Conservation (phyloP, 179 eudicot species). For the Beta macrorhiza region DNA sequence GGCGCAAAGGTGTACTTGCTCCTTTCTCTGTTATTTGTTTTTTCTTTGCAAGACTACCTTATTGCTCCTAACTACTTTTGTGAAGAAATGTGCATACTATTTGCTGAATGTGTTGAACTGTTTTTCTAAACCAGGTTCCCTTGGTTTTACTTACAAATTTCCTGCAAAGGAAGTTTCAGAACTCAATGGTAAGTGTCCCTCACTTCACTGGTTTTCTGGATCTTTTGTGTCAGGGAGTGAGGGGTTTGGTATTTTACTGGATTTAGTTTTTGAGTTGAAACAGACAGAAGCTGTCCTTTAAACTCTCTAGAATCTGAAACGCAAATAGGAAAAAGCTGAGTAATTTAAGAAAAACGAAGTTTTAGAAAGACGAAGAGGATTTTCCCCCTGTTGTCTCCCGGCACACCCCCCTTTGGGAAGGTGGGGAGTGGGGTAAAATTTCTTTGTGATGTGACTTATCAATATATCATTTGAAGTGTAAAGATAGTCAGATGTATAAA, state of each 20-base stretch:
- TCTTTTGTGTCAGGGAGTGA: not conserved
- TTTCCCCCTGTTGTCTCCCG: too few species aligned
- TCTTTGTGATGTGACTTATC: too few species aligned
- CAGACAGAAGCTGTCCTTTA: not conserved
- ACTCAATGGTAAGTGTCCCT: conserved; percentile 65
- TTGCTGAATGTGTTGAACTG: not conserved
- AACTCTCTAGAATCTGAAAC: too few species aligned
- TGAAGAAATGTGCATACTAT: not conserved
- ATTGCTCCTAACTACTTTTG: not conserved
- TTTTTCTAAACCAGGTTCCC: conserved; percentile 60
- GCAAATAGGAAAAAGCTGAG: too few species aligned
- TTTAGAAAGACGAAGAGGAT: too few species aligned
- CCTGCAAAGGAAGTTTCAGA: conserved; percentile 71
- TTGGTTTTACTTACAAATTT: conserved; percentile 69
- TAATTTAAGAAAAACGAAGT: too few species aligned
- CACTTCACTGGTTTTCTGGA: not conserved
- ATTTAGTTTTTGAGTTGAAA: not conserved
- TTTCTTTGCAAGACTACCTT: not conserved
- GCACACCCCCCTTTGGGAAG: too few species aligned
- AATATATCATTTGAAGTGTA: too few species aligned
- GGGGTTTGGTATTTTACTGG: not conserved
- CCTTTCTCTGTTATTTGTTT: not conserved
- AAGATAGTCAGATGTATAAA: too few species aligned
- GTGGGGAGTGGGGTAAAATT: too few species aligned
- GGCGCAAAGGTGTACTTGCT: not conserved